Evolutionary conservation across 2,329 filamentous ascomycete genomes (phyloP).

Genomic region (Exophiala alcalophila): DNA sequence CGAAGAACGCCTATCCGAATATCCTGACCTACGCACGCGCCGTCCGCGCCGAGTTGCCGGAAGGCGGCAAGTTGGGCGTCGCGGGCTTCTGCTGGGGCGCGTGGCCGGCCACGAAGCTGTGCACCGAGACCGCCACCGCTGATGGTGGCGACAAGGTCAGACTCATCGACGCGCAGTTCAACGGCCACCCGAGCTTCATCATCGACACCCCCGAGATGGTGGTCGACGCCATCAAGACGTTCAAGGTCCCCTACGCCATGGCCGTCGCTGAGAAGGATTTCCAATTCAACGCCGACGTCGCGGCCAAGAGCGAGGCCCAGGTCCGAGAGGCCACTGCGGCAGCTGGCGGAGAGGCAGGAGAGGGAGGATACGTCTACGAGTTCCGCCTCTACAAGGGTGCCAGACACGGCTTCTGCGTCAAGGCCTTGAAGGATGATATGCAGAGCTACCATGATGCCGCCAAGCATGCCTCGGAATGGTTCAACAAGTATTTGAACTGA

Average conservation of each 20-base stretch:
- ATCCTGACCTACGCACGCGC: conserved; percentile 37
- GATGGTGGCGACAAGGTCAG: conserved; percentile 26
- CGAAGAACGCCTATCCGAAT: conserved; percentile 32
- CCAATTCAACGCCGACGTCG: conserved; percentile 46
- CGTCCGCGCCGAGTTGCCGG: conserved; percentile 32
- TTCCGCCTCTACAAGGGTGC: conserved; percentile 26
- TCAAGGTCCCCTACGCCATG: conserved; percentile 22
- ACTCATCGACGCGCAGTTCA: conserved; percentile 52
- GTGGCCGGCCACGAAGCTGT: conserved; percentile 49
- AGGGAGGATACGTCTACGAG: conserved; percentile 20
- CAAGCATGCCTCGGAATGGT: conserved; percentile 26
- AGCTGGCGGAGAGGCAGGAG: conserved; percentile 9
- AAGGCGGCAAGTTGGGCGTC: conserved; percentile 44
- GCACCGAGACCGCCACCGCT: conserved; percentile 34
- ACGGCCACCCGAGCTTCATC: conserved; percentile 51
- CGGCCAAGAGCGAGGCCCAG: conserved; percentile 28
- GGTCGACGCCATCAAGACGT: conserved; percentile 24
- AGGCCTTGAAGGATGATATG: conserved; percentile 16
- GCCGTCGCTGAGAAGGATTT: conserved; percentile 40
- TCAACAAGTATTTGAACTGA: conserved; percentile 27
- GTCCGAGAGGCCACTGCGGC: conserved; percentile 11
- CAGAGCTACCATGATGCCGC: conserved; percentile 14
- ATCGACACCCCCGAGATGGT: conserved; percentile 44
- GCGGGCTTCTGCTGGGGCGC: conserved; percentile 63
- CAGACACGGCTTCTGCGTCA: conserved; percentile 26